Evolutionary conservation across 208 protist genomes (phyloP), one percentile per base, ranked within the genome.

Genomic region (Acanthamoeba healyi): DNA sequence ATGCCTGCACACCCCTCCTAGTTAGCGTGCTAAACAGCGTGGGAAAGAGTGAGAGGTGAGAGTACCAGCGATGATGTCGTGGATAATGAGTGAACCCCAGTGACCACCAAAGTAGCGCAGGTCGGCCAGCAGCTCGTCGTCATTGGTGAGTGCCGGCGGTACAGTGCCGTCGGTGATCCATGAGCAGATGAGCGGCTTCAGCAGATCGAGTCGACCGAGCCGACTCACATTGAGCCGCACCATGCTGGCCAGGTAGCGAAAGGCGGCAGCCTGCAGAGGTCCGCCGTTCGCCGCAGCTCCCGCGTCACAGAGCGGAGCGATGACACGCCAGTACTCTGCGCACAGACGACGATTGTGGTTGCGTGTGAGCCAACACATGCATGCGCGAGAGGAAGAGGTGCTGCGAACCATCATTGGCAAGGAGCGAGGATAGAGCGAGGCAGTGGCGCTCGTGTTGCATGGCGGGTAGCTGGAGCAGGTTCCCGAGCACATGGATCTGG

Each of bases 401-500:
- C 15, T 22, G 0, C 1, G 74, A 32, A 82, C 74, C 74, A 32
- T 82, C 74, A n/a, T 54, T 10, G 44, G 42, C 19, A 6, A 82
- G 22, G 4, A 82, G 44, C 0, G 44, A 54, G 0, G 74, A 82
- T 12, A 82, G 29, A 5, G 44, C 74, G 36, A 32, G 40, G 24
- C 74, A 82, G 44, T 82, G 32, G 22, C 40, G 74, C 42, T 46
- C 74, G 74, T 15, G 36, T 24, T 54, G 36, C 74, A 82, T 82
- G 26, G 54, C 40, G 12, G 74, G 74, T 26, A 82, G 29, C 22
- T 82, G n/a, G 74, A 82, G 74, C 74, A 82, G 42, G 22, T 82
- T 82, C 5, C 74, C 74, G 12, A 82, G 74, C 40, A 82, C 74
- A 26, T 82, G 74, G 74, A 82, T 82, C 24, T 82, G 74, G 74